Conservation (phyloP, 2,329 filamentous ascomycete genomes). For the Fusarium luffae region DNA sequence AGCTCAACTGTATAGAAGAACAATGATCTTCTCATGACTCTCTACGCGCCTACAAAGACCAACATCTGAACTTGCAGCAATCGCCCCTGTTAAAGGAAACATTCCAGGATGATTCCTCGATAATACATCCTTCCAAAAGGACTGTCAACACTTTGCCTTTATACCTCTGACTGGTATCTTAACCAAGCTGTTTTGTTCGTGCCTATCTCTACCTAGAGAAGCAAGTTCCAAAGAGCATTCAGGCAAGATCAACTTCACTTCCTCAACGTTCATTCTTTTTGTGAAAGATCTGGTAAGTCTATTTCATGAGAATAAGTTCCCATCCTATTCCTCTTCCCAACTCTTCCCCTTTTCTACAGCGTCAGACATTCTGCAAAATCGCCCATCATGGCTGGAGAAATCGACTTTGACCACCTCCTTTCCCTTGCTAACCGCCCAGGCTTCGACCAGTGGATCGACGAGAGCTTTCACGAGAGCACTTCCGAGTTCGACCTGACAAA, state of each 20-base stretch:
- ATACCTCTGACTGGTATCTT: constrained; percentile 8
- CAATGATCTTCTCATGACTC: too few relatives aligned
- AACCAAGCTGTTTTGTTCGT: constrained; percentile 17
- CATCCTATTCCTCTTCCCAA: neutral
- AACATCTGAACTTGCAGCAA: neutral
- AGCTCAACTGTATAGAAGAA: neutral
- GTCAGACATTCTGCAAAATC: accelerated
- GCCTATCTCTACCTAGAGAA: neutral
- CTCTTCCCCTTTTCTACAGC: neutral
- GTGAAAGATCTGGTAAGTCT: neutral
- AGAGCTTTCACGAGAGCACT: neutral
- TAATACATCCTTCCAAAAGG: neutral
- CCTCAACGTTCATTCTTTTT: neutral
- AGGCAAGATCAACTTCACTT: neutral
- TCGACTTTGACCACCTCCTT: neutral
- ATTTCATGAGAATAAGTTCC: neutral
- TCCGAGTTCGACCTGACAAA: neutral
- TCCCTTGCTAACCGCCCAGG: neutral
- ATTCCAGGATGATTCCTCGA: neutral
- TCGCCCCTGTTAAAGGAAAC: neutral
- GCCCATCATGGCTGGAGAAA: neutral
- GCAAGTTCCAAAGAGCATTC: neutral
- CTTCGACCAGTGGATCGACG: constrained; percentile 1
- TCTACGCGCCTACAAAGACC: neutral
- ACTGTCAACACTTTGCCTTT: neutral